phyloP scores from a whole-genome alignment of 805 yeast genomes.

The Wickerhamomyces ciferrii region DNA sequence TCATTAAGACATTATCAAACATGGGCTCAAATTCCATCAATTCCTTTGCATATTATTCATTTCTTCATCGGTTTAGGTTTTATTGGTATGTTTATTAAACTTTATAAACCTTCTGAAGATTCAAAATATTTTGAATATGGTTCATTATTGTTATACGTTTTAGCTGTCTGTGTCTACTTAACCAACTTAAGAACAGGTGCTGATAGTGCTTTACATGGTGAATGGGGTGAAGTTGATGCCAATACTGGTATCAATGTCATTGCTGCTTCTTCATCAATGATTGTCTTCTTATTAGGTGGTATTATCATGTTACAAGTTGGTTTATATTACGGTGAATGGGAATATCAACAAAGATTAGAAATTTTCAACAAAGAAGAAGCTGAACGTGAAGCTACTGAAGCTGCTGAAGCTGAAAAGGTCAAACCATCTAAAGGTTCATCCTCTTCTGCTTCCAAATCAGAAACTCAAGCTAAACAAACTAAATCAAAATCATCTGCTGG shows the following conservation, averaged over 20 bases:
- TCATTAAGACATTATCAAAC: slow-evolving; percentile 70
- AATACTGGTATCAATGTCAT: slow-evolving; percentile 84
- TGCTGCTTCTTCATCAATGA: slow-evolving; percentile 82
- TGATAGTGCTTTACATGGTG: slow-evolving; percentile 58
- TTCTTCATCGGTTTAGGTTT: slow-evolving; percentile 59
- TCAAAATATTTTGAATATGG: slow-evolving; percentile 88
- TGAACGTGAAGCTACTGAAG: slow-evolving; percentile 8
- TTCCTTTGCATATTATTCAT: slow-evolving; percentile 60
- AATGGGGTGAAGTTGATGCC: slow-evolving; percentile 93
- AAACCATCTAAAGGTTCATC: slow-evolving; percentile 4
- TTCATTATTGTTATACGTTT: slow-evolving; percentile 65
- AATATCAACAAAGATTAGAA: slow-evolving; percentile 33
- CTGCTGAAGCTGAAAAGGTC: slow-evolving; percentile 2
- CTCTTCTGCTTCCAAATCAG: slow-evolving; percentile 1
- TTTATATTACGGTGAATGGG: slow-evolving; percentile 78
- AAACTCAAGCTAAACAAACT: slow-evolving; percentile 1
- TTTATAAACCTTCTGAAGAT: slow-evolving; percentile 84
- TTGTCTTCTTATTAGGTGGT: slow-evolving; percentile 67
- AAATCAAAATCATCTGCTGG: too few relatives aligned
- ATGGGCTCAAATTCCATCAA: slow-evolving; percentile 62
- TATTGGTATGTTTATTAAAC: slow-evolving; percentile 66
- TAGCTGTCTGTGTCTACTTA: slow-evolving; percentile 72
- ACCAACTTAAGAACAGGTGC: slow-evolving; percentile 84
- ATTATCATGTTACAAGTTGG: slow-evolving; percentile 85
- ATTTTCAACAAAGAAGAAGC: slow-evolving; percentile 27